Conservation (phyloP, 768 basidiomycete species). For the Boletus barrowsii region DNA sequence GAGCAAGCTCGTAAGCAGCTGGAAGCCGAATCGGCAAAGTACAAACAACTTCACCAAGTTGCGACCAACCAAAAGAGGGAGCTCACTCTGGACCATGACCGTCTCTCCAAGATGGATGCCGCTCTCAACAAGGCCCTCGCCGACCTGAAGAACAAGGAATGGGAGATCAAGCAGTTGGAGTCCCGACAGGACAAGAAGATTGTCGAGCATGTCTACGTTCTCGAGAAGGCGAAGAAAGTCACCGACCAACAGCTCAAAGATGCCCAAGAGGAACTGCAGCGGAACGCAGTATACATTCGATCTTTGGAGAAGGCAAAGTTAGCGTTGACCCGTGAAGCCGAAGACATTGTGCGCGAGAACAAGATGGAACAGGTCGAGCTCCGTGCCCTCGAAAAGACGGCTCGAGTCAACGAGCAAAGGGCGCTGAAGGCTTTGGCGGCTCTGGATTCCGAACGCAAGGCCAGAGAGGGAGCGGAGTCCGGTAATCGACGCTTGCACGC, state of each 20-base stretch:
- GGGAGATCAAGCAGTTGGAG: conserved; percentile 82
- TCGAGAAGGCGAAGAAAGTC: conserved; percentile 92
- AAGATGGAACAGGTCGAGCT: conserved; percentile 67
- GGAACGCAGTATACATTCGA: conserved; percentile 71
- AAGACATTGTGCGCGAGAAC: conserved; percentile 74
- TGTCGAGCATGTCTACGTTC: conserved; percentile 94
- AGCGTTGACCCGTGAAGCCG: conserved; percentile 72
- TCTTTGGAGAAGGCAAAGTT: conserved; percentile 83
- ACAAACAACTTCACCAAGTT: conserved; percentile 70
- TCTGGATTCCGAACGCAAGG: conserved; percentile 64
- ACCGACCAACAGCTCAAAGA: conserved; percentile 89
- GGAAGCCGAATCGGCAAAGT: conserved; percentile 68
- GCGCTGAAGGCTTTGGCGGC: conserved; percentile 53
- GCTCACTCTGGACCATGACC: conserved; percentile 62
- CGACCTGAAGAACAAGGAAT: conserved; percentile 78
- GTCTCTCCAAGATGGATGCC: conserved; percentile 66
- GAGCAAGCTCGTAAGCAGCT: conserved; percentile 71
- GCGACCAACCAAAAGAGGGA: conserved; percentile 66
- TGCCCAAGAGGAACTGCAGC: conserved; percentile 73
- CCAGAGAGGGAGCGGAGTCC: conserved; percentile 63
- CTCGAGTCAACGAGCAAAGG: conserved; percentile 59
- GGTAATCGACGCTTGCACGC: conserved; percentile 56
- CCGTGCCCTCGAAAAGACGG: conserved; percentile 66
- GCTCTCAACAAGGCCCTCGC: conserved; percentile 79
- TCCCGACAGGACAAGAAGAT: conserved; percentile 96